Evolutionary conservation across 2,329 filamentous ascomycete genomes (phyloP).

Genomic region (Penicillium paneum): DNA sequence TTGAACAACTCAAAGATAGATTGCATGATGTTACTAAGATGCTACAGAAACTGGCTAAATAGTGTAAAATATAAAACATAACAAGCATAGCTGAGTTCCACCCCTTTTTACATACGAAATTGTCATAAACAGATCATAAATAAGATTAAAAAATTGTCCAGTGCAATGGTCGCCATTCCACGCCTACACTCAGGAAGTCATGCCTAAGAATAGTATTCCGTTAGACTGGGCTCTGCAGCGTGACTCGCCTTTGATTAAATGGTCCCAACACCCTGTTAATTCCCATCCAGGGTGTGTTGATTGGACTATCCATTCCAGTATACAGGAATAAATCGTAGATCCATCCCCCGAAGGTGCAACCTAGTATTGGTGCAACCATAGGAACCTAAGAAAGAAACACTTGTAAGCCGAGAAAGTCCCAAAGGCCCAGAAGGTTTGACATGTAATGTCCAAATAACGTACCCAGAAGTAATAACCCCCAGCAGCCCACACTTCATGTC

Average conservation of each 20-base stretch:
- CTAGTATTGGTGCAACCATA: conserved; percentile 68
- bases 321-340: conserved; percentile 67
- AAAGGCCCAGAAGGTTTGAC: neutral
- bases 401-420: neutral
- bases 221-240: conserved; percentile 19
- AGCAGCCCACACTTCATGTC: conserved; percentile 62
- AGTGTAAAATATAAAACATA: neutral
- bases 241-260: conserved; percentile 5
- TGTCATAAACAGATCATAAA: neutral
- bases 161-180: neutral
- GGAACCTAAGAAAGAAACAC: conserved; percentile 53
- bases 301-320: conserved; percentile 62
- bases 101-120: neutral
- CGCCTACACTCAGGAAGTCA: neutral
- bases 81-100: neutral
- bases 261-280: conserved; percentile 52
- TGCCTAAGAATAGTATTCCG: neutral
- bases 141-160: neutral
- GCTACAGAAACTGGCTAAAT: neutral
- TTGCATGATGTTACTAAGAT: neutral
- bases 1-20: neutral
- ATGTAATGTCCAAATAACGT: conserved; percentile 13
- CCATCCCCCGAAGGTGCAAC: conserved; percentile 62
- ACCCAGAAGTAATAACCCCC: conserved; percentile 73
- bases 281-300: conserved; percentile 66